phyloP scores from a whole-genome alignment of 495 filamentous ascomycete species.

The Penicillium alfredii region DNA sequence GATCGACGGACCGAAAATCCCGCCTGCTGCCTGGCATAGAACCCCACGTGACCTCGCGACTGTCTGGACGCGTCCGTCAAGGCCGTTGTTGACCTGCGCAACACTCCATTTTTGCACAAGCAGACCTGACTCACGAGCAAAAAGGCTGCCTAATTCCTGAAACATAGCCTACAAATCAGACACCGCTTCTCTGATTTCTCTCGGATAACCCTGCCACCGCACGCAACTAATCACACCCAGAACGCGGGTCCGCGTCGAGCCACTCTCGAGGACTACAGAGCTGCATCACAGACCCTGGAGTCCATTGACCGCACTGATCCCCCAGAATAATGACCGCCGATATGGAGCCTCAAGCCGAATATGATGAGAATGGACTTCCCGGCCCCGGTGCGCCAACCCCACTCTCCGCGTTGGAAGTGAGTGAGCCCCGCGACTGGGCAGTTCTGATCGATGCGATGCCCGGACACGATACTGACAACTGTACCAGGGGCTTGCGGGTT shows the following conservation, averaged over 20 bases:
- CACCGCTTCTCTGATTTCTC: no score
- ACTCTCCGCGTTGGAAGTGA: slow-evolving; percentile 81
- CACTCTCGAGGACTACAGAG: no score
- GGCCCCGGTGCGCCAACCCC: slow-evolving; percentile 94
- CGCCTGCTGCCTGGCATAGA: slow-evolving; percentile 12
- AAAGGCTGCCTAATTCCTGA: slow-evolving; percentile 3
- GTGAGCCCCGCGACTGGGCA: slow-evolving; percentile 5
- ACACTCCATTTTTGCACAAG: slow-evolving; percentile 23
- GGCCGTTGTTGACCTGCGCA: slow-evolving; percentile 11
- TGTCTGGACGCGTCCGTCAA: slow-evolving; percentile 31
- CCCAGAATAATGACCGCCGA: slow-evolving; percentile 47
- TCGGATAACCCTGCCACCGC: neutral
- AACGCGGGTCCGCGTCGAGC: no score
- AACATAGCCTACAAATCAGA: no score
- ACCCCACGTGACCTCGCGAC: slow-evolving; percentile 41
- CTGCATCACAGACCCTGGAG: no score
- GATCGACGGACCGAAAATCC: no score
- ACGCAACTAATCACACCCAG: neutral
- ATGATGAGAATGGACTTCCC: slow-evolving; percentile 57
- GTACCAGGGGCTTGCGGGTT: slow-evolving; percentile 66
- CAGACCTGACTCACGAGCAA: slow-evolving; percentile 1
- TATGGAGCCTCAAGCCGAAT: slow-evolving; percentile 52
- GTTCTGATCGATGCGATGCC: neutral
- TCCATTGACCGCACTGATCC: no score
- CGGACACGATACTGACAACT: slow-evolving; percentile 6